Conservation (phyloP, 495 filamentous ascomycete genomes). For the Annulohypoxylon nitens region DNA sequence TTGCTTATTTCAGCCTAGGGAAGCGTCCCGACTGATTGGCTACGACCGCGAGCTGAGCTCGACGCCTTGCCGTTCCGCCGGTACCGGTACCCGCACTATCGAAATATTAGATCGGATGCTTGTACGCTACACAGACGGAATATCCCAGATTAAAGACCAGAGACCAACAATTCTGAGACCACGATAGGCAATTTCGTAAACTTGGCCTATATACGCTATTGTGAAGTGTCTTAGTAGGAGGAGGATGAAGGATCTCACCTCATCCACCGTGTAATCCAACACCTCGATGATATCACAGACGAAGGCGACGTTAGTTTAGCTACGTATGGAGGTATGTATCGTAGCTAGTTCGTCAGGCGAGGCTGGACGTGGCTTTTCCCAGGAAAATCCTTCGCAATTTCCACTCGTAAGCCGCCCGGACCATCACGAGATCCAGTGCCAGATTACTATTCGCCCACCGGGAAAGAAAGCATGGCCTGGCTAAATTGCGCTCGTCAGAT, state of each 20-base stretch:
- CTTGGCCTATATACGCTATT: not conserved
- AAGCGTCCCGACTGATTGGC: conserved; percentile 24
- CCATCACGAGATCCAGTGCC: conserved; percentile 15
- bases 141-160: not conserved
- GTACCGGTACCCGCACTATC: conserved; percentile 5
- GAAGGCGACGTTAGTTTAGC: not conserved
- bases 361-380: conserved; percentile 20
- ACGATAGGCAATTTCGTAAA: not conserved
- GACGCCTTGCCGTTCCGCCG: conserved; percentile 21
- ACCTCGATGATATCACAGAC: conserved; percentile 11
- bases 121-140: not conserved
- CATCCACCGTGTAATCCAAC: conserved; percentile 13
- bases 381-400: conserved; percentile 33
- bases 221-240: not conserved
- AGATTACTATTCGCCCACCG: conserved; percentile 15
- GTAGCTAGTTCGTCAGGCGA: conserved; percentile 4
- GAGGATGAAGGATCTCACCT: conserved; percentile 29
- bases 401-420: conserved; percentile 27
- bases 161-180: conserved; percentile 4
- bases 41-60: conserved; percentile 7
- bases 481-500: conserved; percentile 15
- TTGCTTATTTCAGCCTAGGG: conserved; percentile 12
- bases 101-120: conserved; percentile 2
- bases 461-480: conserved; percentile 21
- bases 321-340: not conserved